These are phyloP conservation scores for Cavenderia fasciculata DNA, from an alignment of 78 protist genomes.

Conservation along the genomic window DNA sequence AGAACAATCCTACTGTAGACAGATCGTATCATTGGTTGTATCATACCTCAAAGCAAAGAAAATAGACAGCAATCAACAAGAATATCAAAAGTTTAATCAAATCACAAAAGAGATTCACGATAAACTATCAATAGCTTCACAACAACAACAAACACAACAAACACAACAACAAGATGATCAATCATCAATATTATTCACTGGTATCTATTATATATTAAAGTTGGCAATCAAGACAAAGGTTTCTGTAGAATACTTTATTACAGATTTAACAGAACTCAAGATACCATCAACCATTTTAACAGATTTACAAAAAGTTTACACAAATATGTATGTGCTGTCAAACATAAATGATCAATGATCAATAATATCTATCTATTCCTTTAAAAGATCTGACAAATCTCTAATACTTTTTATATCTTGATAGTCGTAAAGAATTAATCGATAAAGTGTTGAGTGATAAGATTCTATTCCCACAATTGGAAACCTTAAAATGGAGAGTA, in stretches of 20 bases:
- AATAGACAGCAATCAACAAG: slow-evolving; percentile 29
- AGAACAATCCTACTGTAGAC: slow-evolving; percentile 23
- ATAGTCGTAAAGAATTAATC: slow-evolving; percentile 36
- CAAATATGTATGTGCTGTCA: slow-evolving; percentile 14
- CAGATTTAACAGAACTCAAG: slow-evolving; percentile 39
- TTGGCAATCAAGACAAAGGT: slow-evolving; percentile 37
- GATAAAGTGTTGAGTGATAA: slow-evolving; percentile 51
- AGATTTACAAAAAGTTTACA: slow-evolving; percentile 45
- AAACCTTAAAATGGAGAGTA: slow-evolving; percentile 73
- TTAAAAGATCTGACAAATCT: too few species aligned
- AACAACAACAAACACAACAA: neutral
- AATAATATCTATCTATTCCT: neutral
- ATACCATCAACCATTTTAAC: slow-evolving; percentile 25
- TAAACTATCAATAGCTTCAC: neutral
- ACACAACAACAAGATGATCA: neutral
- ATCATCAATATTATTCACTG: slow-evolving; percentile 57
- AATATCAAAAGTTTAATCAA: slow-evolving; percentile 3
- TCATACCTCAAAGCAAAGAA: slow-evolving; percentile 41
- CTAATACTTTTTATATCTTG: neutral
- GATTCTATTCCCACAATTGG: slow-evolving; percentile 53
- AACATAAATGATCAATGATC: neutral
- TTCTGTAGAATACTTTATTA: neutral
- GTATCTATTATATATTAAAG: slow-evolving; percentile 48
- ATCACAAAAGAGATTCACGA: slow-evolving; percentile 27
- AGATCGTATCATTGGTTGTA: slow-evolving; percentile 39